These are phyloP conservation scores for Lagenaria siceraria DNA, from an alignment of 306 rosid genomes.

Conservation along the genomic window DNA sequence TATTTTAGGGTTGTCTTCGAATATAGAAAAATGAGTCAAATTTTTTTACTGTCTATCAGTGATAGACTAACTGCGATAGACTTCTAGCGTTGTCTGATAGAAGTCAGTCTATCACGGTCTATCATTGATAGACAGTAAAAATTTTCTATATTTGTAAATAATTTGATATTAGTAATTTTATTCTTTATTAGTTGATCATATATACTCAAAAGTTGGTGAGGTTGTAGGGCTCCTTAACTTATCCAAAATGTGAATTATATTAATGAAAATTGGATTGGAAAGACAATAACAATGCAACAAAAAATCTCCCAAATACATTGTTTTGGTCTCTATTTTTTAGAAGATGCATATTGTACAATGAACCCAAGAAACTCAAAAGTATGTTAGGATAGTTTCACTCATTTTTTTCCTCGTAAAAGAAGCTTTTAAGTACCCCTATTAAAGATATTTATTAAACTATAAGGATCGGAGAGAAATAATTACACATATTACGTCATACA, in stretches of 20 bases:
- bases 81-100: too few relatives aligned
- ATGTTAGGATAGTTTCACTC: background rate
- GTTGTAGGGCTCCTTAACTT: background rate
- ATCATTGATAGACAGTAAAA: too few relatives aligned
- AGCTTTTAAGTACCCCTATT: background rate
- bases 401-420: background rate
- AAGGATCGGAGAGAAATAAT: too few relatives aligned
- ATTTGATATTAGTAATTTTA: too few relatives aligned
- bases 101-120: too few relatives aligned
- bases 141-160: too few relatives aligned
- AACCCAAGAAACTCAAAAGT: background rate
- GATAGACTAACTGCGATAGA: too few relatives aligned
- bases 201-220: background rate
- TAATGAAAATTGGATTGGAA: conserved; percentile 1
- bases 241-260: background rate
- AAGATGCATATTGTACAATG: background rate
- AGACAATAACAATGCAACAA: conserved; percentile 8
- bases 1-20: too few relatives aligned
- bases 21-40: too few relatives aligned
- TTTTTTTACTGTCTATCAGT: too few relatives aligned
- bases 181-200: background rate
- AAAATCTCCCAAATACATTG: conserved; percentile 1
- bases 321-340: background rate
- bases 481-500: too few relatives aligned
- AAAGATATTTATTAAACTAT: background rate